Evolutionary conservation across 441 rosid genomes (phyloP).

Genomic region (Syzygium malaccense): DNA sequence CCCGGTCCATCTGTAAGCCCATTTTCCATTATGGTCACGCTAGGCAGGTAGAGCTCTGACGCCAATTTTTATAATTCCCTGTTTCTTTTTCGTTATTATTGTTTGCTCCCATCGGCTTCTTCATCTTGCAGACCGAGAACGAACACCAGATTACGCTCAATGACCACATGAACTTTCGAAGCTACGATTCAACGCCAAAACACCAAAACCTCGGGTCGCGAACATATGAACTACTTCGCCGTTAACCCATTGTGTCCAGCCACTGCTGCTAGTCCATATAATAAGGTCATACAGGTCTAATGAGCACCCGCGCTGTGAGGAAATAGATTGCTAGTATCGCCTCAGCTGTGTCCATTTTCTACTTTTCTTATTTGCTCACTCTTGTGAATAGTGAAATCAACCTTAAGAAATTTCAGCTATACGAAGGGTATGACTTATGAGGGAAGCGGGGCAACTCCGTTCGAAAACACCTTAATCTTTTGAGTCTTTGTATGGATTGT

Average conservation of each 20-base stretch:
- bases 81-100: no score
- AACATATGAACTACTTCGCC: not conserved
- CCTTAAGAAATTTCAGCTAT: not conserved
- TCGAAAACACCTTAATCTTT: not conserved
- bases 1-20: no score
- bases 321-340: not conserved
- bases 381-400: not conserved
- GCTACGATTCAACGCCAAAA: not conserved
- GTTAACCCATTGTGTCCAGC: not conserved
- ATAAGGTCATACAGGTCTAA: not conserved
- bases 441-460: not conserved
- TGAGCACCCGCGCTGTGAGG: not conserved
- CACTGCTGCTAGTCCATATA: not conserved
- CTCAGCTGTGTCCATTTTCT: not conserved
- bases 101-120: no score
- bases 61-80: no score
- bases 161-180: no score
- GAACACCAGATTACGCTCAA: no score
- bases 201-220: not conserved
- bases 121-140: no score
- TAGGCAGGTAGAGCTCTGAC: no score
- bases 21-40: no score
- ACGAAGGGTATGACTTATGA: not conserved
- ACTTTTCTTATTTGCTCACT: not conserved
- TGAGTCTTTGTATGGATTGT: not conserved